Evolutionary conservation across 768 basidiomycete species (phyloP).

Genomic region (Amanita pseudoporphyria): DNA sequence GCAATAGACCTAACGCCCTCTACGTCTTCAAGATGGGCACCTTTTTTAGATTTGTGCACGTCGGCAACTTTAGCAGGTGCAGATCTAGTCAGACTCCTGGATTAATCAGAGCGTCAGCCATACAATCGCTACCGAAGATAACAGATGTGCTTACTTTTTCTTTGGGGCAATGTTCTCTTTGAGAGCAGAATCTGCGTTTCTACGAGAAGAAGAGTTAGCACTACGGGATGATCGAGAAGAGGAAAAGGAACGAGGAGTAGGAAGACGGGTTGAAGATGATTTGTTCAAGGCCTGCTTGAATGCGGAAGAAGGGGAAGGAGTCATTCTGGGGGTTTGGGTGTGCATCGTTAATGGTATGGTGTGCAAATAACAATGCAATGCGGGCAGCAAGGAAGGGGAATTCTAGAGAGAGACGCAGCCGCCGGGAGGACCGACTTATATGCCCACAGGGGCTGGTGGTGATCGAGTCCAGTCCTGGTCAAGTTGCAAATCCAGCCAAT

Average conservation of each 20-base stretch:
- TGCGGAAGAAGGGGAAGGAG: neutral
- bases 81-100: neutral
- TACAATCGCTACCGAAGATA: neutral
- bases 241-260: neutral
- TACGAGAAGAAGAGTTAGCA: neutral
- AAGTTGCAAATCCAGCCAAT: too few species aligned
- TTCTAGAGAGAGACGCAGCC: neutral
- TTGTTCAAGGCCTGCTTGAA: conserved; percentile 5
- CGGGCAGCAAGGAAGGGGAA: neutral
- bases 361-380: neutral
- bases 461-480: too few species aligned
- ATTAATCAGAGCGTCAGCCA: neutral
- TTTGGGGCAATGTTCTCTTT: neutral
- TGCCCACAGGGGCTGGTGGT: too few species aligned
- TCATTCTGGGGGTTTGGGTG: neutral
- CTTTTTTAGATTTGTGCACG: neutral
- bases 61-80: neutral
- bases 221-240: neutral
- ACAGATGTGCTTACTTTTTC: neutral
- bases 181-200: neutral
- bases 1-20: neutral
- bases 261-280: neutral
- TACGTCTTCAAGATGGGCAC: neutral
- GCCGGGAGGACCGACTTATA: neutral
- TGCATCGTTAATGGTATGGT: neutral